These are phyloP conservation scores for maize (Zea mays) DNA, from an alignment of 176 grass and related monocot species.

Conservation along the genomic window Zm-B73-REFERENCE-NAM-5.0 NC_050103.1:127385501-127386000, in stretches of 20 bases:
- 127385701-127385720: not conserved
- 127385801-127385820: not conserved
- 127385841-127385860: slow-evolving; percentile 92
- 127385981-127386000: slow-evolving; percentile 85
- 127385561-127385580: too few relatives aligned
- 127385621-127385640: slow-evolving; percentile 22
- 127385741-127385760: not conserved
- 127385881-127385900: too few relatives aligned
- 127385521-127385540: too few relatives aligned
- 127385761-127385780: not conserved
- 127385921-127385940: too few relatives aligned
- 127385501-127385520: too few relatives aligned
- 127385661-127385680: not conserved
- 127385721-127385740: slow-evolving; percentile 11
- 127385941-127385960: too few relatives aligned
- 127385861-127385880: slow-evolving; percentile 92
- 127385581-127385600: slow-evolving; percentile 71
- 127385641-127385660: not conserved
- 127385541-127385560: too few relatives aligned
- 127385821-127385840: slow-evolving; percentile 79
- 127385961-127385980: too few relatives aligned
- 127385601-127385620: slow-evolving; percentile 86
- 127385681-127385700: not conserved
- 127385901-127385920: too few relatives aligned
- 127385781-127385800: not conserved